Conservation (phyloP, 305 asterid genomes). For the Solanum hybrid region DNA sequence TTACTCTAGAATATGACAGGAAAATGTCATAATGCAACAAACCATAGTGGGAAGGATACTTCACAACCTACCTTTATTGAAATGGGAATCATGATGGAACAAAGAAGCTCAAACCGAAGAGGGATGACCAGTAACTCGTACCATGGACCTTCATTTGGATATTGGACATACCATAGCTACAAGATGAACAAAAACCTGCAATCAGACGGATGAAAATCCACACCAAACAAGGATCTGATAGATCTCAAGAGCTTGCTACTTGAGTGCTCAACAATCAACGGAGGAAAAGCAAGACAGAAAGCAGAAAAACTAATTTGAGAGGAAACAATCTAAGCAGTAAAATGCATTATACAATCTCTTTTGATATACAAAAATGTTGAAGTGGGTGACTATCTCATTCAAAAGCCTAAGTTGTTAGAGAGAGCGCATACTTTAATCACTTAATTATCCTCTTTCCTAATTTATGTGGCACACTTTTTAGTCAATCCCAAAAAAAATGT, state of each 20-base stretch:
- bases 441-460: neutral
- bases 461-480: neutral
- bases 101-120: slow-evolving; percentile 93
- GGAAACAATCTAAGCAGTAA: neutral
- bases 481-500: neutral
- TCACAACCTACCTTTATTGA: slow-evolving; percentile 70
- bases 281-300: neutral
- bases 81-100: slow-evolving; percentile 99
- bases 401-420: neutral
- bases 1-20: neutral
- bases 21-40: neutral
- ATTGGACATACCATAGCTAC: slow-evolving; percentile 91
- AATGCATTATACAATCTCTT: neutral
- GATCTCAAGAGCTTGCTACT: neutral
- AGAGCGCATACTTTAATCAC: neutral
- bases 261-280: neutral
- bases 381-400: neutral
- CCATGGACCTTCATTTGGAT: slow-evolving; percentile 97
- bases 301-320: neutral
- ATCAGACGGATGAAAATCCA: neutral
- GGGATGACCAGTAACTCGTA: slow-evolving; percentile 93
- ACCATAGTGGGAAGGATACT: neutral
- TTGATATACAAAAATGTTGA: neutral
- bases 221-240: neutral
- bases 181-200: slow-evolving; percentile 18